Evolutionary conservation across 2,329 filamentous ascomycete genomes (phyloP), one percentile per base, ranked within the genome.

Genomic region (Fusarium sp.): DNA sequence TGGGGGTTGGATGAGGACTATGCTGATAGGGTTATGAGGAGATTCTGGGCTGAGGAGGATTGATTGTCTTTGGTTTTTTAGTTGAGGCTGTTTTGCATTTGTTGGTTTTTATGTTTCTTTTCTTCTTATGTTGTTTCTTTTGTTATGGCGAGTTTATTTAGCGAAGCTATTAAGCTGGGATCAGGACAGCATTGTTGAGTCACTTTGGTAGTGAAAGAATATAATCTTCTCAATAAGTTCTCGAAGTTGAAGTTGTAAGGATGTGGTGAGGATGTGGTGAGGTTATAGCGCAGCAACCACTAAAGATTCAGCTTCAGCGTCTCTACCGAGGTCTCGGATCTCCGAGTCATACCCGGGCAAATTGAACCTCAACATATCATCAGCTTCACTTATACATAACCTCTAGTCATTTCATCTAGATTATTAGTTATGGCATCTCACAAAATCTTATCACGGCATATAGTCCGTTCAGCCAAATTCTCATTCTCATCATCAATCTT

Each of bases 1-100:
- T 83, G 81, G 78, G 87, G 86, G 0, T 76, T 92, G 74, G 86
- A 88, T 31, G 64, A 76, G 71, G 72, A 60, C 38, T 92, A 91
- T 77, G 87, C 89, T 8, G 76, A 85, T 4, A 65, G 74, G 29
- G 83, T 88, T 8, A 80, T 91, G 80, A 81, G 88, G 75, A 78
- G 72, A 65, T 90, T 80, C 52, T 78, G 77, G 77, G 33, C 16
- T 41, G 60, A 66, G 9, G 37, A 56, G 47, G 44, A 48, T 21
- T 57, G 57, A 23, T 47, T 42, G 24, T 41, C 21, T 53, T 23
- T 26, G 13, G 6, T 42, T 47, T 47, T 5, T 46, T 20, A 18
- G 13, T 46, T 26, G 16, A 62, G 37, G 29, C 23, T 15, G 29
- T n/a, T 26, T 49, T 43, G 39, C 9, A 37, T 33, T 41, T 42